Conservation (phyloP, 352 stramenopile species). For the Hyaloperonospora brassicae region DNA sequence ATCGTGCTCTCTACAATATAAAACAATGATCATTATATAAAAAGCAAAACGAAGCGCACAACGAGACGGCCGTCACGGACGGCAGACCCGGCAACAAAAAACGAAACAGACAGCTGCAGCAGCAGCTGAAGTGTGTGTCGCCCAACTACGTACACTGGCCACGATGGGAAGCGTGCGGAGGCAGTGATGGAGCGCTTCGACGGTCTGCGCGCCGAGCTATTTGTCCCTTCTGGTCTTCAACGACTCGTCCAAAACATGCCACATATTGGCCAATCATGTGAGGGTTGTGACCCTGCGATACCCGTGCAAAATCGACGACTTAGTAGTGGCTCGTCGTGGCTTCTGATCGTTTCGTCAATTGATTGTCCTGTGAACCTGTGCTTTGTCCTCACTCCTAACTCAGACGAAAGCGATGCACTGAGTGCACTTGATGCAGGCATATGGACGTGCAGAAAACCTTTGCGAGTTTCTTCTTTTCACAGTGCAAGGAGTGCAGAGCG, state of each 20-base stretch:
- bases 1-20: not conserved
- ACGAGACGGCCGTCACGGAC: not conserved
- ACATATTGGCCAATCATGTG: constrained; percentile 6
- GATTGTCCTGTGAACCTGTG: not conserved
- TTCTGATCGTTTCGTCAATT: too few species aligned
- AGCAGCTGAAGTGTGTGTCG: not conserved
- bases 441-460: constrained; percentile 52
- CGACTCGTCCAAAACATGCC: constrained; percentile 12
- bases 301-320: not conserved
- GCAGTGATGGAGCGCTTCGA: constrained; percentile 61
- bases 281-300: constrained; percentile 30
- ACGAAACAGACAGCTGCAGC: too few species aligned
- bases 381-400: not conserved
- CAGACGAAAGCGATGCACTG: not conserved
- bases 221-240: constrained; percentile 53
- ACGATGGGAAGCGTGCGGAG: constrained; percentile 45
- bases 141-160: constrained; percentile 36
- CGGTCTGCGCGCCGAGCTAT: constrained; percentile 57
- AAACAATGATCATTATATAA: too few species aligned
- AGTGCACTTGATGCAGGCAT: constrained; percentile 18
- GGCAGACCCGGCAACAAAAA: too few species aligned
- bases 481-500: too few species aligned
- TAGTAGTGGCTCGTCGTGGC: not conserved
- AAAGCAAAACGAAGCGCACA: not conserved
- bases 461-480: too few species aligned